Percentiles rank a stretch among this genome's conserved stretches.
These are phyloP conservation scores for Urtica urens DNA, from an alignment of 306 rosid genomes.

Conservation along the genomic window DNA sequence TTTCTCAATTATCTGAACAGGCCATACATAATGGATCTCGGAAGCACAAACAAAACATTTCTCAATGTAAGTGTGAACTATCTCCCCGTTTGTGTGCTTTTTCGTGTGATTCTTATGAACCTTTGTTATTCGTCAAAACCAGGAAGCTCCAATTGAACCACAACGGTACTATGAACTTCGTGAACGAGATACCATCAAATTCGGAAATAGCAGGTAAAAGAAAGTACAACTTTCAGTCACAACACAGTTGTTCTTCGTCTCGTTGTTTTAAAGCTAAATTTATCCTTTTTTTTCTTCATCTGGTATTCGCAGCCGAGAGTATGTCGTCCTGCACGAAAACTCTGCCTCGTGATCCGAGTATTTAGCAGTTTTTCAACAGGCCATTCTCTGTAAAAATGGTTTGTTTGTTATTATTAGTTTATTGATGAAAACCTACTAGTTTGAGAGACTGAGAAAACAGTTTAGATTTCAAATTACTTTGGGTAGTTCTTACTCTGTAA, in stretches of 20 bases:
- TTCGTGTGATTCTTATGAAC: conserved; percentile 6
- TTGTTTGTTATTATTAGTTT: too few relatives aligned
- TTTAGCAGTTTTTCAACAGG: conserved; percentile 1
- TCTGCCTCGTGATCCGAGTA: conserved; percentile 29
- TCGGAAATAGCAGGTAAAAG: conserved; percentile 89
- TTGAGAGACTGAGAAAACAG: too few relatives aligned
- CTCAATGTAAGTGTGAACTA: conserved; percentile 56
- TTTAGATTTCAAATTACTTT: too few relatives aligned
- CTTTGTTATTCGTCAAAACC: conserved; percentile 23
- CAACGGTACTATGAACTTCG: conserved; percentile 87
- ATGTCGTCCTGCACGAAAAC: conserved; percentile 85
- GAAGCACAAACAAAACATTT: conserved; percentile 95
- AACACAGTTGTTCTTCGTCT: neutral
- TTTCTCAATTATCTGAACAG: conserved; percentile 24
- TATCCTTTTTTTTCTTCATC: neutral
- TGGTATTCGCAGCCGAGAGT: conserved; percentile 75
- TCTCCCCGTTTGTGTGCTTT: conserved; percentile 5
- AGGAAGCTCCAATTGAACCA: conserved; percentile 87
- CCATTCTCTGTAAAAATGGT: neutral
- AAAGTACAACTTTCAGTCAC: conserved; percentile 11
- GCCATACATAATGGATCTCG: conserved; percentile 97
- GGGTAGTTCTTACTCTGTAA: too few relatives aligned
- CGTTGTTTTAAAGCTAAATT: neutral
- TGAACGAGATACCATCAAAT: conserved; percentile 79
- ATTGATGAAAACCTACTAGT: too few relatives aligned